Evolutionary conservation across 1,284 basidiomycete genomes (phyloP), one percentile per base, ranked within the genome.

Genomic region (Lignosus rhinocerotis): DNA sequence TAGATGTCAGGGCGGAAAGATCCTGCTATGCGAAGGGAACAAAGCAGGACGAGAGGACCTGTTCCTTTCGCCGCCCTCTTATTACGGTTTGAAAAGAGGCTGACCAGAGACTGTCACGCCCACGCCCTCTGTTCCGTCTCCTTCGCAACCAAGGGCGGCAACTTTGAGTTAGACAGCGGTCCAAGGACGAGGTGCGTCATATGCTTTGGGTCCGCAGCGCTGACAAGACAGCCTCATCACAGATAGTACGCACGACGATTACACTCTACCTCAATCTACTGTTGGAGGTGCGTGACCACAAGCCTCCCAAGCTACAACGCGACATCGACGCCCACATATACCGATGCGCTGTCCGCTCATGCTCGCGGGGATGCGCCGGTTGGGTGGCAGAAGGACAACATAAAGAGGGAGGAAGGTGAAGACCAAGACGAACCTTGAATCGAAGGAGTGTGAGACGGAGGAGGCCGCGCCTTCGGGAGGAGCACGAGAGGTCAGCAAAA

Each of bases 401-500:
- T 47, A 49, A 38, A 44, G 25, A 25, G 33, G 33, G 19, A 30
- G 41, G 43, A 38, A 45, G 45, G 31, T 31, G 43, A 36, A 36
- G 21, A 38, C 25, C 25, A 25, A 25, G n/a, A 70, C 72, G 58
- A 64, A 84, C 85, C 80, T 81, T 76, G 73, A 66, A 65, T 69
- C 68, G 71, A 86, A 84, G 63, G 85, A 88, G 70, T 74, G 84
- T 81, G 70, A 71, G 70, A 78, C 83, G 84, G 83, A 87, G 85
- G 84, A 84, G 83, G 85, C 83, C 84, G 85, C 79, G 76, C 84
- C 84, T 86, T 75, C 70, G 63, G 55, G 67, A 67, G 64, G 64
- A 65, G 47, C 61, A 61, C 67, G 65, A 57, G 44, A 60, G 55
- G 67, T 70, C 62, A 70, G 69, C 66, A 56, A 62, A 51, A 54